phyloP scores from a whole-genome alignment of 2,329 filamentous ascomycete genomes.

The Trichoderma hamatum region DNA sequence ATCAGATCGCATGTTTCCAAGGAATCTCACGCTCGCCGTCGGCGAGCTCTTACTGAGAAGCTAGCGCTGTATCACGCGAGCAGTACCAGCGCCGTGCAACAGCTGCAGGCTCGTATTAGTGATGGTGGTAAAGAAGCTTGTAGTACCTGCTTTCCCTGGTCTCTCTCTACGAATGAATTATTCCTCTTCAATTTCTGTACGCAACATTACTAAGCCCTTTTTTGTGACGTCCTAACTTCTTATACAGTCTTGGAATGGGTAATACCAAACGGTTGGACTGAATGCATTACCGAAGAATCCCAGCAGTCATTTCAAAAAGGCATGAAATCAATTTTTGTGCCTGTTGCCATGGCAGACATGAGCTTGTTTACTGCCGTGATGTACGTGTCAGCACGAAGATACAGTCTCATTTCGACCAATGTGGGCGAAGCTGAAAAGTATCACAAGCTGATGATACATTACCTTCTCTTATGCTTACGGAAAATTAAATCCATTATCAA shows the following conservation, averaged over 20 bases:
- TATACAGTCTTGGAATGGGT: background rate
- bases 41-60: slow-evolving; percentile 1
- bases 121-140: background rate
- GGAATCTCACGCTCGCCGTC: slow-evolving; percentile 5
- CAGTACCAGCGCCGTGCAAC: background rate
- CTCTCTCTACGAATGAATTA: background rate
- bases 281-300: slow-evolving; percentile 5
- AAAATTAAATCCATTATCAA: background rate
- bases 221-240: background rate
- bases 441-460: background rate
- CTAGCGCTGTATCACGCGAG: background rate
- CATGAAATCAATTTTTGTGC: background rate
- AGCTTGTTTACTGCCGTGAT: background rate
- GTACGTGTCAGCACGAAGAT: background rate
- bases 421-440: background rate
- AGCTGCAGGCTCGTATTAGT: background rate
- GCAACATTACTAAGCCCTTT: background rate
- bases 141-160: background rate
- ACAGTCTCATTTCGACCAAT: background rate
- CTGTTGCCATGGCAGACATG: background rate
- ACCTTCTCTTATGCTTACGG: background rate
- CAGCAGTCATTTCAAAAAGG: background rate
- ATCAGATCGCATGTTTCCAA: slow-evolving; percentile 13
- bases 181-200: background rate
- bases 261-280: slow-evolving; percentile 1